phyloP scores from a whole-genome alignment of 2,329 filamentous ascomycete genomes.

The Epichloe bromicola region DNA sequence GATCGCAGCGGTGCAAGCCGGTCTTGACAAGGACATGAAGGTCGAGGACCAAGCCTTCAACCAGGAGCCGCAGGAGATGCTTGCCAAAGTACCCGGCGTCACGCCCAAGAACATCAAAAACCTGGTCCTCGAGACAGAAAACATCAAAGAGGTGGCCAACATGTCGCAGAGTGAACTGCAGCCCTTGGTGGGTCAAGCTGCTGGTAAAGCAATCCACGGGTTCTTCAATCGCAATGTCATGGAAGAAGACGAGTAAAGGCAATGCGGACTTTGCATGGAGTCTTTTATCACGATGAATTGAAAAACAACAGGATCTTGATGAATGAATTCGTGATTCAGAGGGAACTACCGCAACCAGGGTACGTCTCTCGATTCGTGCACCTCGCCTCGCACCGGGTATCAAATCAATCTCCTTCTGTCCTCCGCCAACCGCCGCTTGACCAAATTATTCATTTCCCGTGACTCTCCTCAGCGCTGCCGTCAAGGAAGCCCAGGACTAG shows the following conservation, averaged over 20 bases:
- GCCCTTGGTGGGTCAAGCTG: conserved; percentile 63
- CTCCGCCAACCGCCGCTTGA: background rate
- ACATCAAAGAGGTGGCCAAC: conserved; percentile 72
- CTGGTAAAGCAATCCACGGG: conserved; percentile 55
- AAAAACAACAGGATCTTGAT: conserved; percentile 5
- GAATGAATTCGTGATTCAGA: background rate
- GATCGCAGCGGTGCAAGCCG: conserved; percentile 69
- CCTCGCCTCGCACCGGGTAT: background rate
- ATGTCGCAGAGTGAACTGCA: conserved; percentile 63
- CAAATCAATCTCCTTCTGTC: background rate
- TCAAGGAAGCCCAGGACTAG: conserved; percentile 3
- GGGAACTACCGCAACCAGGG: background rate
- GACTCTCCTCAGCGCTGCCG: background rate
- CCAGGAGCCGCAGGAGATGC: conserved; percentile 79
- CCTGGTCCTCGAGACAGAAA: conserved; percentile 60
- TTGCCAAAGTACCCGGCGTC: conserved; percentile 72
- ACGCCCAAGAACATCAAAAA: conserved; percentile 64
- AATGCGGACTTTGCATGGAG: background rate
- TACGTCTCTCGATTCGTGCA: conserved; percentile 4
- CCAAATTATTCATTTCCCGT: background rate
- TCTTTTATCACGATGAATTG: background rate
- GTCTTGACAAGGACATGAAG: conserved; percentile 45
- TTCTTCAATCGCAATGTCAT: conserved; percentile 65
- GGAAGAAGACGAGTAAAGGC: conserved; percentile 30
- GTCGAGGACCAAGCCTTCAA: conserved; percentile 65